Conservation (phyloP, 129 eudicot genomes). For the Flaveria linearis region DNA sequence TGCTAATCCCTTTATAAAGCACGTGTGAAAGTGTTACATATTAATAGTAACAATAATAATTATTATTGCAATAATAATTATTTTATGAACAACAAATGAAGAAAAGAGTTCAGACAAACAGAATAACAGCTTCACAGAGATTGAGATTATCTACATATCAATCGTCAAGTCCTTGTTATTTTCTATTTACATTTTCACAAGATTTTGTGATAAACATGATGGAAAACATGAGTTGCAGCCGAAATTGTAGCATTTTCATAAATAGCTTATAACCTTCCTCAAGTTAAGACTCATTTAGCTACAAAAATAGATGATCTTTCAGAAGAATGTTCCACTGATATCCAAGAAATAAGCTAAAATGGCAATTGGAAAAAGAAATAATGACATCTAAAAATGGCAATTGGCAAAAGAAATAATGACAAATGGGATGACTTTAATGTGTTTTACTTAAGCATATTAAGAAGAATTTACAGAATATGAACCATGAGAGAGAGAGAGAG, state of each 20-base stretch:
- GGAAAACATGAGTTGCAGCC: background rate
- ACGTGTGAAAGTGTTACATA: conserved; percentile 2
- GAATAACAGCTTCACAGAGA: conserved; percentile 1
- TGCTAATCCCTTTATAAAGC: conserved; percentile 70
- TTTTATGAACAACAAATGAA: background rate
- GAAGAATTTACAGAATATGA: background rate
- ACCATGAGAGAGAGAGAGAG: conserved; percentile 1
- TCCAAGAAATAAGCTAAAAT: conserved; percentile 15
- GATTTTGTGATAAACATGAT: background rate
- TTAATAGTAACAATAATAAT: background rate
- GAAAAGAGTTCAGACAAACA: background rate
- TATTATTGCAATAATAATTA: background rate
- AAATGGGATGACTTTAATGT: background rate
- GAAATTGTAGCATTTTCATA: background rate
- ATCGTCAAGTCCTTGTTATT: background rate
- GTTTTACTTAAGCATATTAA: background rate
- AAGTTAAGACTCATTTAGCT: background rate
- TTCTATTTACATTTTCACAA: background rate
- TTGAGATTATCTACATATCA: background rate
- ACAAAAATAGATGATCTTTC: background rate
- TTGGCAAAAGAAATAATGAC: background rate
- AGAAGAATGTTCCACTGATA: background rate
- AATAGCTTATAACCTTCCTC: background rate
- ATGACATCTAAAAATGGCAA: background rate
- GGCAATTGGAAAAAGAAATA: background rate